A percentile compares a stretch with the other conserved stretches of the same genome.
phyloP scores from a whole-genome alignment of 2,329 filamentous ascomycete species.

The Fusarium devonianum region DNA sequence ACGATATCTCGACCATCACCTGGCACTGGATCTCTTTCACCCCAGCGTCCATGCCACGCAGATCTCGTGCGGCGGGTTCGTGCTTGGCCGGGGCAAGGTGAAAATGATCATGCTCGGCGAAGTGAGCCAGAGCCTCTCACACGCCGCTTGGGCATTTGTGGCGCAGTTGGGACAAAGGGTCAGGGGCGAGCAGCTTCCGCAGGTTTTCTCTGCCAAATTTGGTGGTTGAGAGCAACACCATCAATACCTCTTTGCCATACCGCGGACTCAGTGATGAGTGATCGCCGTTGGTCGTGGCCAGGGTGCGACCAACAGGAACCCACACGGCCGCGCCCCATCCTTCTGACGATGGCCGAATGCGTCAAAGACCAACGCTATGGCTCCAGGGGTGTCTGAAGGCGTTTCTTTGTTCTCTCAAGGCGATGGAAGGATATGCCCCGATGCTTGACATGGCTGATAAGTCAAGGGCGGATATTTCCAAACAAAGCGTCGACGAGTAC shows the following conservation, averaged over 20 bases:
- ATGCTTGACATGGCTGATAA: background rate
- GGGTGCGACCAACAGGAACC: background rate
- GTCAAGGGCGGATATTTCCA: background rate
- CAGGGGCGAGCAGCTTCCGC: slow-evolving; percentile 38
- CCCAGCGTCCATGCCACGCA: slow-evolving; percentile 60
- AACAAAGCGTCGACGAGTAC: background rate
- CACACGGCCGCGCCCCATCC: background rate
- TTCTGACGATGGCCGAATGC: background rate
- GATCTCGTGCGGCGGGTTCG: slow-evolving; percentile 64
- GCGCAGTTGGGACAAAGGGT: slow-evolving; percentile 47
- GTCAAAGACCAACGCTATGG: background rate
- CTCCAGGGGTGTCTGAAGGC: background rate
- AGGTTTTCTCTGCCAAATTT: slow-evolving; percentile 33
- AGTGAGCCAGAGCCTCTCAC: slow-evolving; percentile 43
- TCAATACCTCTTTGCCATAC: background rate
- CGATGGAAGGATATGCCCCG: background rate
- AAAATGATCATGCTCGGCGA: slow-evolving; percentile 53
- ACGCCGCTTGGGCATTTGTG: slow-evolving; percentile 50
- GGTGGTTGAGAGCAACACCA: slow-evolving; percentile 15
- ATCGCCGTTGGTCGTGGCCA: too few species aligned
- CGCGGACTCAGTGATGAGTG: too few species aligned
- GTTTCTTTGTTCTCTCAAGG: background rate
- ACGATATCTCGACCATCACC: slow-evolving; percentile 58
- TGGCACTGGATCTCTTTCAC: slow-evolving; percentile 63
- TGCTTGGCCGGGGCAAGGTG: slow-evolving; percentile 59